Percentiles rank a stretch among this genome's conserved stretches.
phyloP scores from a whole-genome alignment of 2,329 filamentous ascomycete genomes.

The Cladosporium oxysporum region DNA sequence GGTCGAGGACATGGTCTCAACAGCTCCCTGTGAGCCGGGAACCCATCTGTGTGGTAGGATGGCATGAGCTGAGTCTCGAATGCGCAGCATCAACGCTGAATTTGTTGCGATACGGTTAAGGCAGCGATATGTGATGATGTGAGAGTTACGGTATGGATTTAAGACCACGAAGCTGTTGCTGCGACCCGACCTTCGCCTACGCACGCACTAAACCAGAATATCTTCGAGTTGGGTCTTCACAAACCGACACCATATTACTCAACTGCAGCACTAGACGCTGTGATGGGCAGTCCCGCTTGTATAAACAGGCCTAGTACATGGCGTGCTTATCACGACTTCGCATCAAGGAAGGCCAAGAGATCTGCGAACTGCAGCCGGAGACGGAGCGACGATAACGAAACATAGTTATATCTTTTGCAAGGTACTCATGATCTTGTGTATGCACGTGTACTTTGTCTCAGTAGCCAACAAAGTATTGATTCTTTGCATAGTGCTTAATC shows the following conservation, averaged over 20 bases:
- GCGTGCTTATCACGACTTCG: conserved; percentile 11
- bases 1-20: neutral
- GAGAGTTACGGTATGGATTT: neutral
- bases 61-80: neutral
- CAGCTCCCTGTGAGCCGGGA: neutral
- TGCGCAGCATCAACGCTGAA: neutral
- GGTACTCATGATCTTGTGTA: neutral
- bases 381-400: neutral
- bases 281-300: neutral
- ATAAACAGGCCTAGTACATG: neutral
- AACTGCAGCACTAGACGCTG: neutral
- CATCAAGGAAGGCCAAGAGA: neutral
- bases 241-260: neutral
- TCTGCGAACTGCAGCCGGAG: neutral
- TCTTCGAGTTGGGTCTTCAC: neutral
- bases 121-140: neutral
- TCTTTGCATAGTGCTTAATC: neutral
- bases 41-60: neutral
- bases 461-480: neutral
- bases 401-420: neutral
- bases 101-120: neutral
- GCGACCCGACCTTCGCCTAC: neutral
- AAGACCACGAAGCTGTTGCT: neutral
- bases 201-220: neutral
- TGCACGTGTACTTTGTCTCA: neutral